Conservation (phyloP, 148 eudicot genomes). For the Rhododendron ovatum region DNA sequence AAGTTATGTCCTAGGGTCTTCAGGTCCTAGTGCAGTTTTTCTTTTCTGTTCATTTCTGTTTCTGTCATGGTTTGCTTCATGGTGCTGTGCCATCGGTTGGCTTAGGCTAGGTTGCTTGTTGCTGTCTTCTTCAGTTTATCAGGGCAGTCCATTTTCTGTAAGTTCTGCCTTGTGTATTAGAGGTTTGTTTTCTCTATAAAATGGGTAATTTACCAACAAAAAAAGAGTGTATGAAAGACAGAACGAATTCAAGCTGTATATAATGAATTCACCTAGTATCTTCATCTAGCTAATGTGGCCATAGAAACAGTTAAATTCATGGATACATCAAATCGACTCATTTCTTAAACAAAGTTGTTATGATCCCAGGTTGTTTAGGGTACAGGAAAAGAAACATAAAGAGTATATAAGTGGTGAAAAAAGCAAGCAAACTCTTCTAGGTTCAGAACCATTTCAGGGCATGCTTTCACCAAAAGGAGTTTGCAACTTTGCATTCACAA, state of each 20-base stretch:
- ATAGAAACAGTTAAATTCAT: background rate
- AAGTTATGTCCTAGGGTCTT: too few relatives aligned
- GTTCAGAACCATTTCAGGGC: background rate
- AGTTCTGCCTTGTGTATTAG: too few relatives aligned
- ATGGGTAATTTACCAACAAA: too few relatives aligned
- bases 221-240: background rate
- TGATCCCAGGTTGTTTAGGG: background rate
- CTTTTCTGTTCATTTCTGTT: too few relatives aligned
- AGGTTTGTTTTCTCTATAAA: too few relatives aligned
- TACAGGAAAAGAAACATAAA: background rate
- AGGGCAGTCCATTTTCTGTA: too few relatives aligned
- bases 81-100: too few relatives aligned
- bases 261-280: background rate
- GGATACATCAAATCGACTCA: background rate
- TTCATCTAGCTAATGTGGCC: background rate
- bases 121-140: too few relatives aligned
- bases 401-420: background rate
- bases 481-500: background rate
- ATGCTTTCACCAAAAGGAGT: background rate
- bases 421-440: background rate
- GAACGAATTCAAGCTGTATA: background rate
- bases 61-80: too few relatives aligned
- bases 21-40: background rate
- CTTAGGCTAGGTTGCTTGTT: too few relatives aligned
- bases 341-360: background rate